Evolutionary conservation across 106 monocot species (phyloP), one percentile per base, ranked within the genome.

Genomic region (Dendrobium chrysotoxum): DNA sequence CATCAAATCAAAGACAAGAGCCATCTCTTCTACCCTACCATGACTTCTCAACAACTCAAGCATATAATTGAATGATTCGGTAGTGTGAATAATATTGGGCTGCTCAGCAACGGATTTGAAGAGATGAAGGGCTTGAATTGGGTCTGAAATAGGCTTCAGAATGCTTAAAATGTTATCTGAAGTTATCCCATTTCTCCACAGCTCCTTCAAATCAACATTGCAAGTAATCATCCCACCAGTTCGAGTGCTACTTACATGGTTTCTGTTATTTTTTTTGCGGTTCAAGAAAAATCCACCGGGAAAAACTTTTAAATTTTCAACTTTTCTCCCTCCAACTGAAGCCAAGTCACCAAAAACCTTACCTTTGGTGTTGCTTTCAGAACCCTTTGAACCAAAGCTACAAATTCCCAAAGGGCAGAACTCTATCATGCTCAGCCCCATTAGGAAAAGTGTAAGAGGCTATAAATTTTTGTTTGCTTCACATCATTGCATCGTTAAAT

Each of bases 1-100:
- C 95, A 99, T 99, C 81, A 93, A 70, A 86, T 99, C 95, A 73
- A 99, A 99, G 85, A 99, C 98, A 75, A 79, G 40, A 26, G 80
- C 86, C 95, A 98, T 95, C 28, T 98, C 91, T 39, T 83, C 84
- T 54, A 95, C 75, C 30, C 83, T 84, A 3, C 91, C 88, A 77
- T 88, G 80, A 16, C 23, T 64, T 21, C 92, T 85, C 91, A 98
- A 88, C 21, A 93, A 80, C 25, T 92, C 95, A 17, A 98, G 95
- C 91, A 95, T 93, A 84, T 88, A 95, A 85, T 99, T 93, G 84
- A 83, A 99, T 2, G 95, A 99, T 30, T 82, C 90, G 0, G 98
- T 99, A 4, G 92, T 93, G 81, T 95, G 95, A 6, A 87, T 78
- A 3, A 88, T 81, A 67, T 64, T 67, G 0, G 89, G 87, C 74